Evolutionary conservation across 805 yeast genomes (phyloP).

Genomic region (Spathaspora arborariae): DNA sequence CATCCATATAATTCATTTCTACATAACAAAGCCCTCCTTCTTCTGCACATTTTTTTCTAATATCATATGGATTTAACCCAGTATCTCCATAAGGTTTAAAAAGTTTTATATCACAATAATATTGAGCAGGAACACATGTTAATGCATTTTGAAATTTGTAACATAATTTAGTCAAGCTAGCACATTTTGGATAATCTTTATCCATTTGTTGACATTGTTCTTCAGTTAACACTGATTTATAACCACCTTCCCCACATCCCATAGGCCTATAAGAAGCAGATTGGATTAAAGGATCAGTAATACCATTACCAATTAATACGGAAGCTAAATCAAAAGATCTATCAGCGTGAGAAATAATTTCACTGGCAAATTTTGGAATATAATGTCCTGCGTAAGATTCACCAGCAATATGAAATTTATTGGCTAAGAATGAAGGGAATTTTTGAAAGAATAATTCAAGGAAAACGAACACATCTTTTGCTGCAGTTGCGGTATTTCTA

Average conservation of each 20-base stretch:
- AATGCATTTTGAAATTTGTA: constrained; percentile 27
- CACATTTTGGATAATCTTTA: constrained; percentile 32
- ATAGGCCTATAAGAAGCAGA: constrained; percentile 38
- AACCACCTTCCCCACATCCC: constrained; percentile 46
- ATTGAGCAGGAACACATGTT: constrained; percentile 40
- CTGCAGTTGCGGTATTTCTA: constrained; percentile 75
- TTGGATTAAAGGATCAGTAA: constrained; percentile 41
- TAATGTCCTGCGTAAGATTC: constrained; percentile 95
- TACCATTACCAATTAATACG: constrained; percentile 43
- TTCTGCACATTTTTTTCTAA: constrained; percentile 48
- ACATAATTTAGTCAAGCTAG: constrained; percentile 26
- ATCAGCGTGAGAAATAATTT: constrained; percentile 66
- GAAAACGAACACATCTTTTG: constrained; percentile 81
- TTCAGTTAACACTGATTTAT: constrained; percentile 30
- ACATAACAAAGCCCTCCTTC: constrained; percentile 52
- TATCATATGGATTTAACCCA: constrained; percentile 63
- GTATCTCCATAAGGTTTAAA: constrained; percentile 37
- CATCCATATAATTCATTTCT: constrained; percentile 45
- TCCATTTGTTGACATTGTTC: constrained; percentile 34
- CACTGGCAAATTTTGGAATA: constrained; percentile 84
- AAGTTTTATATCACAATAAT: constrained; percentile 26
- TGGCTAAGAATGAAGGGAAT: constrained; percentile 63
- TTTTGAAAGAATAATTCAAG: constrained; percentile 77
- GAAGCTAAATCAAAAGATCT: constrained; percentile 36
- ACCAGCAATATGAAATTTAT: constrained; percentile 83